These are phyloP conservation scores for Styphnolobium japonicum DNA, from an alignment of 306 rosid species.

Conservation along the genomic window DNA sequence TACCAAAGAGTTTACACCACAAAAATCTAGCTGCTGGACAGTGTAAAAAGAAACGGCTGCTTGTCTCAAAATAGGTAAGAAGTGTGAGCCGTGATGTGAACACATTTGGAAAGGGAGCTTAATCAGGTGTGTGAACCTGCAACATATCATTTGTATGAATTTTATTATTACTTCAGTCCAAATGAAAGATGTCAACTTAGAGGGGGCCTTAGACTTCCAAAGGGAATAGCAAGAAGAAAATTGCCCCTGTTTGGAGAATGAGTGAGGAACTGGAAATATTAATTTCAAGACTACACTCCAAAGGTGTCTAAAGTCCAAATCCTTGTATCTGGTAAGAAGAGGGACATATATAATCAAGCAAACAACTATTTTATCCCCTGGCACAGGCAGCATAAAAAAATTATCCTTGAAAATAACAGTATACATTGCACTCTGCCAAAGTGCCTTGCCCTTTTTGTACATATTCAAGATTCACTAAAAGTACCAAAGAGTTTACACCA, in stretches of 20 bases:
- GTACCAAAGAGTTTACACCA: neutral
- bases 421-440: neutral
- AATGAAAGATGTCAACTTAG: neutral
- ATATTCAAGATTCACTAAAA: neutral
- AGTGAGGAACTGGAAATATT: neutral
- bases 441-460: neutral
- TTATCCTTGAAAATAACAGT: neutral
- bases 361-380: neutral
- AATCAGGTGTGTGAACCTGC: neutral
- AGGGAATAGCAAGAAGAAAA: neutral
- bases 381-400: neutral
- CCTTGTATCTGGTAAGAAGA: neutral
- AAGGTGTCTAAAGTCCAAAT: neutral
- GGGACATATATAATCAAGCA: neutral
- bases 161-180: too few relatives aligned
- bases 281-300: neutral
- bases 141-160: too few relatives aligned
- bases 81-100: too few relatives aligned
- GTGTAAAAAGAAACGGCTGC: too few relatives aligned
- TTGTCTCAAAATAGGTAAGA: too few relatives aligned
- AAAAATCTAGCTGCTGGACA: neutral
- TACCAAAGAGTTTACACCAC: neutral
- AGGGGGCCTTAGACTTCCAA: neutral
- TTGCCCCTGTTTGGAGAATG: neutral
- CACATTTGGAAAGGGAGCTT: neutral